Evolutionary conservation across 2,329 filamentous ascomycete genomes (phyloP).

Genomic region (Aspergillus felis): DNA sequence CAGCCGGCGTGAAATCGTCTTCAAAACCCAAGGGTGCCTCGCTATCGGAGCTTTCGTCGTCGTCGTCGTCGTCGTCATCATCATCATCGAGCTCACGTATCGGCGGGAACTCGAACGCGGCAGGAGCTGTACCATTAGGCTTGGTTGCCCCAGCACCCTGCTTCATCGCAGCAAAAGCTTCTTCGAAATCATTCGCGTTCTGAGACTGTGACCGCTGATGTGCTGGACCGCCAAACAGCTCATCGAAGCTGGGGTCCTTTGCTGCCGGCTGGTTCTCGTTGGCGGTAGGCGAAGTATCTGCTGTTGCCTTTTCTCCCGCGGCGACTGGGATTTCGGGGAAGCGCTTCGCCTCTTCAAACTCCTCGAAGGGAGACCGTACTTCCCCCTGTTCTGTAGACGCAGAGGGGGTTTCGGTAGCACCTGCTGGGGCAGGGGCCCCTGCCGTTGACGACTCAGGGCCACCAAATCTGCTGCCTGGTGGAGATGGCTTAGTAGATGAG

Average conservation of each 20-base stretch:
- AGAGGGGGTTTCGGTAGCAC: conserved; percentile 34
- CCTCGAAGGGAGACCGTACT: conserved; percentile 33
- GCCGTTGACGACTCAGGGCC: conserved; percentile 44
- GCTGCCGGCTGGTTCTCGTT: conserved; percentile 21
- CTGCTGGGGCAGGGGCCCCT: conserved; percentile 43
- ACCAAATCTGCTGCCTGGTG: conserved; percentile 63
- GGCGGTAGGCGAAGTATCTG: conserved; percentile 46
- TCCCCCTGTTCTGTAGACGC: conserved; percentile 15
- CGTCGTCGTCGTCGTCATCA: conserved; percentile 69
- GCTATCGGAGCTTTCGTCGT: conserved; percentile 70
- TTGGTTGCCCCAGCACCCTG: conserved; percentile 47
- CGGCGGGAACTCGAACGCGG: conserved; percentile 72
- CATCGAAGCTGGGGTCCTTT: conserved; percentile 43
- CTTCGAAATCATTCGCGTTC: conserved; percentile 45
- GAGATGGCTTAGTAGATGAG: conserved; percentile 74
- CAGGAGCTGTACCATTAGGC: conserved; percentile 24
- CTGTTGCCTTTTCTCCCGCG: conserved; percentile 17
- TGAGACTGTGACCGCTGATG: conserved; percentile 44
- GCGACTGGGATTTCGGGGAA: conserved; percentile 19
- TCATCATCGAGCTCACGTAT: conserved; percentile 81
- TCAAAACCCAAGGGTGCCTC: conserved; percentile 70
- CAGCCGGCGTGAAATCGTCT: conserved; percentile 78
- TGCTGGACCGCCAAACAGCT: conserved; percentile 42
- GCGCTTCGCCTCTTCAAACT: conserved; percentile 19
- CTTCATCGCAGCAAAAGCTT: conserved; percentile 44